Evolutionary conservation across 2,329 filamentous ascomycete genomes (phyloP).

Genomic region (Hypomyces perniciosus): DNA sequence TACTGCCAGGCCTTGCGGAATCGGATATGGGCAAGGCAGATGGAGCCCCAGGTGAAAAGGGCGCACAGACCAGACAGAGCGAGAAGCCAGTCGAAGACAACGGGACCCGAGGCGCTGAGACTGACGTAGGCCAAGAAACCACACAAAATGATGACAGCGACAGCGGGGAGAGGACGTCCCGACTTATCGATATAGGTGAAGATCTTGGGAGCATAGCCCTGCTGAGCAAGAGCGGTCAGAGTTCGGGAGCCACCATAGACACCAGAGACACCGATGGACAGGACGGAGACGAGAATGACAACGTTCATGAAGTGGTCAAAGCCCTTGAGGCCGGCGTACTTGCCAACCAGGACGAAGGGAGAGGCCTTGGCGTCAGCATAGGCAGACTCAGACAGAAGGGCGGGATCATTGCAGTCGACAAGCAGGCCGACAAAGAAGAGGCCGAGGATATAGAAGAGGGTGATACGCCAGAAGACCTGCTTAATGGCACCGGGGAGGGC

Average conservation of each 20-base stretch:
- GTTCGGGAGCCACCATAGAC: slow-evolving; percentile 49
- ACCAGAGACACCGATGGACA: slow-evolving; percentile 46
- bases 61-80: slow-evolving; percentile 55
- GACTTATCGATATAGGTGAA: slow-evolving; percentile 46
- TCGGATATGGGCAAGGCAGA: slow-evolving; percentile 59
- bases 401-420: slow-evolving; percentile 32
- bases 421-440: slow-evolving; percentile 41
- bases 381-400: slow-evolving; percentile 30
- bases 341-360: slow-evolving; percentile 43
- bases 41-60: slow-evolving; percentile 59
- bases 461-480: slow-evolving; percentile 53
- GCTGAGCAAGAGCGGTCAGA: slow-evolving; percentile 45
- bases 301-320: slow-evolving; percentile 46
- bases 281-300: slow-evolving; percentile 44
- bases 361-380: slow-evolving; percentile 32
- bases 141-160: slow-evolving; percentile 36
- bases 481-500: slow-evolving; percentile 70
- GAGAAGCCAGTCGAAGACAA: slow-evolving; percentile 57
- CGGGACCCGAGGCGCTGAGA: slow-evolving; percentile 35
- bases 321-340: slow-evolving; percentile 39
- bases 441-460: slow-evolving; percentile 40
- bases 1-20: slow-evolving; percentile 55
- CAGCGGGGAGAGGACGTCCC: slow-evolving; percentile 42
- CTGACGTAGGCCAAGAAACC: slow-evolving; percentile 42
- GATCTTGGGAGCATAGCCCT: slow-evolving; percentile 45